A percentile compares a stretch with the other conserved stretches of the same genome.
These are phyloP conservation scores for Pholiota conissans DNA, from an alignment of 768 basidiomycete genomes.

Conservation along the genomic window DNA sequence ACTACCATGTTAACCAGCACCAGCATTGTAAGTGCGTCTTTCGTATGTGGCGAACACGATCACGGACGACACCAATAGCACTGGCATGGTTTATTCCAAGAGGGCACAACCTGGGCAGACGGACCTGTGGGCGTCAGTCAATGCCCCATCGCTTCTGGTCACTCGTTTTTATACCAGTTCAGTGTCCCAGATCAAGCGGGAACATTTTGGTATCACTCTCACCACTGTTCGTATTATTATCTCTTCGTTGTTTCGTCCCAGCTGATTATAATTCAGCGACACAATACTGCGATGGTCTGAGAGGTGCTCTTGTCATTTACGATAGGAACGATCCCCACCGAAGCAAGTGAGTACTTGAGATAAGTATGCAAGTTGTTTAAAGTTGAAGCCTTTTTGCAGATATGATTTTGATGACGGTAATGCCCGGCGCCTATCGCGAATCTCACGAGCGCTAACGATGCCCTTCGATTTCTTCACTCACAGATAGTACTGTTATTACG, in stretches of 20 bases:
- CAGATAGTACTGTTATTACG: constrained; percentile 28
- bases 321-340: constrained; percentile 28
- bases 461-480: background rate
- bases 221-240: constrained; percentile 28
- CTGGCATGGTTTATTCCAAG: constrained; percentile 44
- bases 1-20: constrained; percentile 38
- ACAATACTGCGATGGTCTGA: constrained; percentile 61
- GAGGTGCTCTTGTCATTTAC: constrained; percentile 32
- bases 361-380: background rate
- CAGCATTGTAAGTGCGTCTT: constrained; percentile 22
- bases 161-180: constrained; percentile 44
- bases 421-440: background rate
- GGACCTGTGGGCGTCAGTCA: constrained; percentile 40
- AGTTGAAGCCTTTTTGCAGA: constrained; percentile 6
- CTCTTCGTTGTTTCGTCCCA: constrained; percentile 24
- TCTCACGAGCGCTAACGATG: background rate
- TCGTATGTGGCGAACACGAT: background rate
- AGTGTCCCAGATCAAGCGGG: constrained; percentile 35
- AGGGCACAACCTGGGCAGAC: constrained; percentile 38
- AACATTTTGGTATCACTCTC: constrained; percentile 44
- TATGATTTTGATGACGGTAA: constrained; percentile 44
- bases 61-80: constrained; percentile 29
- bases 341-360: constrained; percentile 9
- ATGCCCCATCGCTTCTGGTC: constrained; percentile 39
- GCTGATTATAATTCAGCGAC: constrained; percentile 25